A percentile compares a stretch with the other conserved stretches of the same genome.
phyloP scores from a whole-genome alignment of 1,284 basidiomycete species.

The Apiotrichum sp. region DNA sequence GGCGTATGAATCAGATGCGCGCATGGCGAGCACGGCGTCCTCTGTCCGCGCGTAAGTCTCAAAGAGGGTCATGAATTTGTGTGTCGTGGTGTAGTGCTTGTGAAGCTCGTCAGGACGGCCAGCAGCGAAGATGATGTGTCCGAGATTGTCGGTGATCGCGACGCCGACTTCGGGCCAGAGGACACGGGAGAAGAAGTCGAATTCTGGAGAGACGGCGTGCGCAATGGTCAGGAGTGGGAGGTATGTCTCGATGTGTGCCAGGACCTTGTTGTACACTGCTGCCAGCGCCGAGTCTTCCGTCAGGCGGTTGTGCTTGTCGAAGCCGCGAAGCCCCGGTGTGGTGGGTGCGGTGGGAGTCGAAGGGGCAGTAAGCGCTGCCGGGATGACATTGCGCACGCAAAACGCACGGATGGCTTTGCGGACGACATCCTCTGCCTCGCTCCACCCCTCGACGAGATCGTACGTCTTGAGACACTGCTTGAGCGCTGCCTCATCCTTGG shows the following conservation, averaged over 20 bases:
- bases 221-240: slow-evolving; percentile 66
- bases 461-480: slow-evolving; percentile 77
- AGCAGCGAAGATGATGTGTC: slow-evolving; percentile 74
- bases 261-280: slow-evolving; percentile 68
- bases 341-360: slow-evolving; percentile 23
- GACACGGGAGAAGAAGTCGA: slow-evolving; percentile 77
- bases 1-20: slow-evolving; percentile 61
- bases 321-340: slow-evolving; percentile 19
- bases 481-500: slow-evolving; percentile 52
- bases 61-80: slow-evolving; percentile 75
- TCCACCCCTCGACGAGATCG: slow-evolving; percentile 70
- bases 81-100: slow-evolving; percentile 78
- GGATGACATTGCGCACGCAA: slow-evolving; percentile 46
- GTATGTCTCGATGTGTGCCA: slow-evolving; percentile 71
- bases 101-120: slow-evolving; percentile 86
- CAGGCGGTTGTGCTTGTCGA: slow-evolving; percentile 1
- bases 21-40: slow-evolving; percentile 63
- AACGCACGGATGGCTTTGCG: slow-evolving; percentile 63
- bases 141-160: slow-evolving; percentile 76
- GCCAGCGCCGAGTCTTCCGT: slow-evolving; percentile 50
- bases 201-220: slow-evolving; percentile 55
- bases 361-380: slow-evolving; percentile 20
- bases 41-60: slow-evolving; percentile 74
- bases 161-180: slow-evolving; percentile 78
- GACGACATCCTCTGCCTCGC: slow-evolving; percentile 78